Base-by-base conservation (phyloP, 306 rosid genomes). In the Calophaca sinica region DNA sequence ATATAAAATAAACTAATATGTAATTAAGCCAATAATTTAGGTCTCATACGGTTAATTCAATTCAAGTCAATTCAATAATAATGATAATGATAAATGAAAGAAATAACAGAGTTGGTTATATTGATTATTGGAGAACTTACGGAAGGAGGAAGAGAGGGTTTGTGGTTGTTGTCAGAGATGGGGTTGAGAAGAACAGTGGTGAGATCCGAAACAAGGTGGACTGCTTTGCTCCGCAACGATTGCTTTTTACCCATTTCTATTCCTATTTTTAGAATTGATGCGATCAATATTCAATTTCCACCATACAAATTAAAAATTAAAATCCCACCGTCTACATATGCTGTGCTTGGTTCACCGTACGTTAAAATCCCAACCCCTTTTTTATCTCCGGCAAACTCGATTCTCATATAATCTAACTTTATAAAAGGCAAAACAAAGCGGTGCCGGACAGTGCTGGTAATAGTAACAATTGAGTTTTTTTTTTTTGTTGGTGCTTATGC, bases 101-200 rank as follows among this genome's bases (percentile, higher is more conserved):
- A 20, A 20, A 20, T 20, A 20, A 20, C 26, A 20, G 26, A 20
- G 26, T 20, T 20, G 26, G 26, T 20, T 20, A 1, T 1, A 20
- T 20, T 13, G 26, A 28, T 11, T 0, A 36, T 8, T 14, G 9
- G 62, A 80, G 72, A 36, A 79, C 91, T 84, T 80, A 91, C 97
- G 59, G 85, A 26, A 53, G 79, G 72, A 68, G 76, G 63, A 51
- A 26, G 73, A 75, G 80, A 69, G 68, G 93, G 82, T 66, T 74
- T 72, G 69, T 15, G 70, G 70, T 32, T 53, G 52, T 20, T 20
- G 26, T 94, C 96, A 46, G 98, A 91, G 53, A 91, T 91, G 31
- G 97, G 97, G 68, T 94, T 94, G 79, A 94, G 96, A 11, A 94
- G 77, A 58, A 86, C 93, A 53, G 97, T 94, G 78, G 97, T 88